These are phyloP conservation scores for Claviceps maximensis DNA, from an alignment of 2,329 filamentous ascomycete genomes.

Conservation along the genomic window DNA sequence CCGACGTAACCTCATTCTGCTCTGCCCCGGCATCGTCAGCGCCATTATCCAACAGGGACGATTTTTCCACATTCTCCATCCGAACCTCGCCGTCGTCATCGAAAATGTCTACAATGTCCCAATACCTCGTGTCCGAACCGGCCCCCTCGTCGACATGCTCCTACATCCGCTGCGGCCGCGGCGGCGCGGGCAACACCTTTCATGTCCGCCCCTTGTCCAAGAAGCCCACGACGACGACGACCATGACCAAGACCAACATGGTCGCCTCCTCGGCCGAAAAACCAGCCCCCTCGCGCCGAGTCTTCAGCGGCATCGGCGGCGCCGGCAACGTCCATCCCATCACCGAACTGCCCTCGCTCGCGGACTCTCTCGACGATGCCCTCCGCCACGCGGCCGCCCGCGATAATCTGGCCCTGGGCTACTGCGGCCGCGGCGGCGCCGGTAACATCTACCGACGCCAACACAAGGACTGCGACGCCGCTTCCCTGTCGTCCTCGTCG, in stretches of 20 bases:
- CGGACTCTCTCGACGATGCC: slow-evolving; percentile 38
- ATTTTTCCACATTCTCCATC: no score
- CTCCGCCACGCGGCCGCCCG: slow-evolving; percentile 29
- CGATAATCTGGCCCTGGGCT: slow-evolving; percentile 36
- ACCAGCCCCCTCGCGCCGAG: slow-evolving; percentile 29
- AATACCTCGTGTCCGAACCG: slow-evolving; percentile 21
- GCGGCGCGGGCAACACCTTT: slow-evolving; percentile 44
- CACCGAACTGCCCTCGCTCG: slow-evolving; percentile 22
- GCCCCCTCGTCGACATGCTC: slow-evolving; percentile 18
- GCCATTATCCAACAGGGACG: no score
- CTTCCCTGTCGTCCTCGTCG: slow-evolving; percentile 14
- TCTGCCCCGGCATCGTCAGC: no score
- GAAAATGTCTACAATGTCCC: slow-evolving; percentile 10
- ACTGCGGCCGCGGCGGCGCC: slow-evolving; percentile 53
- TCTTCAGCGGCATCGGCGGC: slow-evolving; percentile 54
- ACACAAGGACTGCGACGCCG: slow-evolving; percentile 20
- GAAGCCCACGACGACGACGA: slow-evolving; percentile 15
- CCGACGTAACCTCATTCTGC: no score
- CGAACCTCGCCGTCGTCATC: no score
- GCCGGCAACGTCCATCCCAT: slow-evolving; percentile 47
- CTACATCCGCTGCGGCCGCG: slow-evolving; percentile 38
- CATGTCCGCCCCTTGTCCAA: slow-evolving; percentile 31
- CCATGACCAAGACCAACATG: slow-evolving; percentile 25
- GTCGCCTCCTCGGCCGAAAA: slow-evolving; percentile 18
- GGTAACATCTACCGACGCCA: slow-evolving; percentile 48